Conservation (phyloP, 2,329 filamentous ascomycete species). For the Aspergillus viridinutans region DNA sequence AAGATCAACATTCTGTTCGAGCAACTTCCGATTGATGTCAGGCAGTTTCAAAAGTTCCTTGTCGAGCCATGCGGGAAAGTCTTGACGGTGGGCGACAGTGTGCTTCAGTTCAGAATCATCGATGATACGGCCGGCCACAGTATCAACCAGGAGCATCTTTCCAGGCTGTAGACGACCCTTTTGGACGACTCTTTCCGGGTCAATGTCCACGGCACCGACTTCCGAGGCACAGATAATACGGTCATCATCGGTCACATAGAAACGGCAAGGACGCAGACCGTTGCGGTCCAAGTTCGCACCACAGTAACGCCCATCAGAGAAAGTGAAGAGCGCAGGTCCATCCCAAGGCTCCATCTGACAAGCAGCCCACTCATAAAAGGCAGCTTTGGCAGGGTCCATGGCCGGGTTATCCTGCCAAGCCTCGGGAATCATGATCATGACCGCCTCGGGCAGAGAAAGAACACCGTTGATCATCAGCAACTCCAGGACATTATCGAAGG, state of each 20-base stretch:
- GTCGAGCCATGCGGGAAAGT: constrained; percentile 86
- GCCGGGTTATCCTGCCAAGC: constrained; percentile 91
- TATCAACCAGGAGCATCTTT: constrained; percentile 94
- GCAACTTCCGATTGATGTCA: constrained; percentile 62
- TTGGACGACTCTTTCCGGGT: constrained; percentile 83
- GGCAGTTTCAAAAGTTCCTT: constrained; percentile 79
- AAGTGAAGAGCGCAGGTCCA: constrained; percentile 92
- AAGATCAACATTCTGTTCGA: constrained; percentile 56
- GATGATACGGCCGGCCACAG: constrained; percentile 83
- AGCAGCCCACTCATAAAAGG: constrained; percentile 97
- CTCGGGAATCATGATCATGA: constrained; percentile 98
- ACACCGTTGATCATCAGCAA: constrained; percentile 93
- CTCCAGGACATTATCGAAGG: constrained; percentile 95
- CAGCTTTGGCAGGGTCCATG: constrained; percentile 93
- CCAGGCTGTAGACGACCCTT: constrained; percentile 93
- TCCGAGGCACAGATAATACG: constrained; percentile 96
- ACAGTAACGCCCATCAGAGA: constrained; percentile 93
- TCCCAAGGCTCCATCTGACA: constrained; percentile 99
- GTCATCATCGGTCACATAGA: constrained; percentile 95
- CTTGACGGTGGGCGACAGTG: constrained; percentile 77
- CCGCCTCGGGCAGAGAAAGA: constrained; percentile 86
- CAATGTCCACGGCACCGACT: constrained; percentile 87
- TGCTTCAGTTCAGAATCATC: constrained; percentile 89
- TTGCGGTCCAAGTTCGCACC: constrained; percentile 96
- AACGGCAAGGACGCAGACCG: constrained; percentile 89